Evolutionary conservation across 139 green algal genomes (phyloP), one percentile per base, ranked within the genome.

Genomic region (Spirogloea muscicola): DNA sequence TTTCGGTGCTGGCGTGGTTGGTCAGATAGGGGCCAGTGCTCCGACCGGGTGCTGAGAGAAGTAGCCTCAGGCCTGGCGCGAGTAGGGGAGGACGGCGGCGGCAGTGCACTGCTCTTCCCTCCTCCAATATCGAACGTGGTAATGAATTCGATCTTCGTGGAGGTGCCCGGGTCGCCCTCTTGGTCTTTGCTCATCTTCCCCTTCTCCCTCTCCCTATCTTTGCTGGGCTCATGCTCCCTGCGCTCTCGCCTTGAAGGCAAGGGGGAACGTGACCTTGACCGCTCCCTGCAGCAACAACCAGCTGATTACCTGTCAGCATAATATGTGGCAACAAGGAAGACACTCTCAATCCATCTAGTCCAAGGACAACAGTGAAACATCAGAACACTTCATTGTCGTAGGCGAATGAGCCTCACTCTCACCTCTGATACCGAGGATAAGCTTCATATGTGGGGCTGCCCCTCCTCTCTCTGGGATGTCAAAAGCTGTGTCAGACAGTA

Each of bases 131-230:
- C 71, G 77, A 79, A 79, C 71, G 77, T 33, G n/a, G 71, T 79
- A 34, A 79, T 79, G 31, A 76, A 79, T 39, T 79, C 71, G 21
- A 67, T 78, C 3, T 76, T 75, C 37, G 68, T 52, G 31, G 39
- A 21, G 6, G 49, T 27, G n/a, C 18, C 39, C 43, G 44, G 7
- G 62, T 5, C 39, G 9, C 59, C 37, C 58, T 76, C 61, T 16
- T n/a, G 16, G 16, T 49, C 68, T 72, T n/a, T 76, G 37, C 38
- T 37, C 42, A 29, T 76, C 61, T 27, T 38, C 67, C 60, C 67
- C 41, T 52, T 49, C 31, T 78, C 60, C 67, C 67, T 76, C 1
- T 76, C 67, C 57, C 33, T 36, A 42, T 76, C 67, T 0, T 52
- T 43, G 10, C 41, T 33, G 18, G 51, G 25, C 6, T 76, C 67